Base-by-base conservation (phyloP, 768 basidiomycete species). In the Sarcodon aspratus region DNA sequence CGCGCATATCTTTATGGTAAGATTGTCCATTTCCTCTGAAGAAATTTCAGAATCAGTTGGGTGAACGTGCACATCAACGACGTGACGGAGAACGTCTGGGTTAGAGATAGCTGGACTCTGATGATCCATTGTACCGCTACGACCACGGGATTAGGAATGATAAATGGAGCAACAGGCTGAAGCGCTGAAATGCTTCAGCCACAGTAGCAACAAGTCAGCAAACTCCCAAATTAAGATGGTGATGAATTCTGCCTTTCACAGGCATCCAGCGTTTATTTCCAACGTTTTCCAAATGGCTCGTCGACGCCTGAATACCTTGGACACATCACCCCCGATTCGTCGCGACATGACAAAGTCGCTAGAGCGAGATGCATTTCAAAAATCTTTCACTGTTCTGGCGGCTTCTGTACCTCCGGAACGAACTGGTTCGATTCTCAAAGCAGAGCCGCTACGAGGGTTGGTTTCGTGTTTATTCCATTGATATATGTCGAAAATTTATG, bases 51-150 rank as follows among this genome's bases (percentile, higher is more conserved):
- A 75, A 63, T 95, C 93, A 4, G 88, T 92, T 3, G 94, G 92
- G 66, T 97, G 94, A 64, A 89, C 94, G 55, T 97, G 94, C 0
- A 82, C 87, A 60, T 96, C 94, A 48, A 82, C 73, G 49, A 97
- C 68, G 56, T 88, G 88, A 17, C 63, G 66, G 15, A 88, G 68
- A 42, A 91, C 73, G 45, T 58, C 54, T 27, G 55, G 54, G 3
- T 61, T 47, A 33, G 64, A 67, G n/a, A 63, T 49, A 12, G 10
- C 9, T 40, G 43, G 17, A 44, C 43, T 44, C 21, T 27, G 21
- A 27, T 27, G 21, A 27, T 27, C 21, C 21, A 27, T 27, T 27
- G 21, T 27, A 5, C 21, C 21, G 21, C 21, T 2, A 27, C 21
- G 21, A 27, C 21, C 21, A 27, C 2, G 21, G 21, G 5, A 27